These are phyloP conservation scores for Nitzschia inconspicua DNA, from an alignment of 108 stramenopile species.

Conservation along the genomic window DNA sequence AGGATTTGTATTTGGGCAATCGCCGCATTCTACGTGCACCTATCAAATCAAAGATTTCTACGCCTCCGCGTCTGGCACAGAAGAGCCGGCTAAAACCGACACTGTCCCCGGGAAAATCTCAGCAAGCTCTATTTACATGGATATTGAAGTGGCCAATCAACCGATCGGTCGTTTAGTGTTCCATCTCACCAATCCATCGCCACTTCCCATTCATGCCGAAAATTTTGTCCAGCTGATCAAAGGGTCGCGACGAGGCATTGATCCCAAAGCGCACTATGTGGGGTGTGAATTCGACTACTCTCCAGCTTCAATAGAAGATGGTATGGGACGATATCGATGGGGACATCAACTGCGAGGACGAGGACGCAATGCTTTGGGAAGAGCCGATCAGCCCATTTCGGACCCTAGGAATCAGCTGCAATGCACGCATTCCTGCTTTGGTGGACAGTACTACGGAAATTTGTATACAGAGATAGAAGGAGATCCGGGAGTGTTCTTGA, in stretches of 20 bases:
- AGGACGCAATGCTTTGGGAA: conserved; percentile 53
- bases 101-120: neutral
- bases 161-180: conserved; percentile 54
- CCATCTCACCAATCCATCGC: conserved; percentile 36
- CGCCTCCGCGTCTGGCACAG: too few species aligned
- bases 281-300: conserved; percentile 58
- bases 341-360: conserved; percentile 47
- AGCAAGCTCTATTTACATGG: conserved; percentile 40
- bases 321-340: conserved; percentile 63
- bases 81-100: neutral
- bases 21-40: too few species aligned
- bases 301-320: conserved; percentile 35
- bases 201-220: conserved; percentile 55
- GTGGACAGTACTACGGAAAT: conserved; percentile 64
- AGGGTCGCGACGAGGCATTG: conserved; percentile 36
- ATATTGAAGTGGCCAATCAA: conserved; percentile 38
- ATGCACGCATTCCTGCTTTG: conserved; percentile 41
- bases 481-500: conserved; percentile 47
- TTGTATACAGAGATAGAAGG: conserved; percentile 22
- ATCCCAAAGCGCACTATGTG: conserved; percentile 48
- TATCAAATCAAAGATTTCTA: too few species aligned
- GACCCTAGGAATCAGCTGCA: conserved; percentile 35
- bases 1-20: too few species aligned
- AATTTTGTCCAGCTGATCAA: conserved; percentile 51
- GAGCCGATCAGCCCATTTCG: conserved; percentile 34